phyloP scores from a whole-genome alignment of 257 asterid genomes.

The Penstemon eatonii region DNA sequence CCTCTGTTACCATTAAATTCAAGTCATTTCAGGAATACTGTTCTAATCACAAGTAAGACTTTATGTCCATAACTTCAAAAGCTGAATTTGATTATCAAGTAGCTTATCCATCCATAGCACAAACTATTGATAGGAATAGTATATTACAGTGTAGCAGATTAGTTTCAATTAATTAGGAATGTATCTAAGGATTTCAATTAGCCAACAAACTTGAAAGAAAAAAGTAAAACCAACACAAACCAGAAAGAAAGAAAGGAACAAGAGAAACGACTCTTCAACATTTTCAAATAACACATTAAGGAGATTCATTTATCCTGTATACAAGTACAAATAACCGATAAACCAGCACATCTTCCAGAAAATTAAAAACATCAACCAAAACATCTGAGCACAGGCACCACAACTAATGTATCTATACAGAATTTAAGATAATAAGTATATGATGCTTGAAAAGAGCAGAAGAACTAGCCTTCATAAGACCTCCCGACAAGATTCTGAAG shows the following conservation, averaged over 20 bases:
- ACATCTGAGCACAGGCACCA: no score
- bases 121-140: not conserved
- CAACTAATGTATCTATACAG: no score
- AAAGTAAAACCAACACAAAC: no score
- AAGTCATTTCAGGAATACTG: not conserved
- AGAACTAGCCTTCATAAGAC: constrained; percentile 63
- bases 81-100: not conserved
- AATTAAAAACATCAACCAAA: not conserved
- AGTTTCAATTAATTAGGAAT: not conserved
- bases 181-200: not conserved
- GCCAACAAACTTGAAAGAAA: not conserved
- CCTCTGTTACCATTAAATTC: not conserved
- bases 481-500: constrained; percentile 84
- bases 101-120: not conserved
- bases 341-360: not conserved
- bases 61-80: not conserved
- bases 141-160: not conserved
- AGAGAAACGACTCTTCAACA: no score
- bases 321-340: no score
- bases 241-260: no score
- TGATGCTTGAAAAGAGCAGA: no score
- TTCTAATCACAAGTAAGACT: not conserved
- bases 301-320: no score
- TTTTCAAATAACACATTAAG: no score
- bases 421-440: no score